Base-by-base conservation (phyloP, 805 yeast genomes). In the Yamadazyma paraphyllophila region DNA sequence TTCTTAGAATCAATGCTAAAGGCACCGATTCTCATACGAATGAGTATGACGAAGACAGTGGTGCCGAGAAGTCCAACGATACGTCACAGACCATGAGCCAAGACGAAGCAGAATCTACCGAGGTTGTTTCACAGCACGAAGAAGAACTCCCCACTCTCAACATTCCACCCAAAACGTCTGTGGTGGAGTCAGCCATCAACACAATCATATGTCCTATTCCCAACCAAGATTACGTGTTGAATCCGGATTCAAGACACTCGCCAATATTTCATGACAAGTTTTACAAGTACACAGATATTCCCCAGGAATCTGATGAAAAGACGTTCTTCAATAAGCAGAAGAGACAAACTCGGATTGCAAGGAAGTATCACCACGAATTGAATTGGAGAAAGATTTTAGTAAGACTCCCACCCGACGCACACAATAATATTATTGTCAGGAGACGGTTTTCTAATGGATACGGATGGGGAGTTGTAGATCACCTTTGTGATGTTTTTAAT, bases 381-480 rank as follows among this genome's bases (percentile, higher is more conserved):
- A 64, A 56, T 39, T 72, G 77, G 77, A 60, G 77, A n/a, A 72
- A 72, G 49, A 67, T 72, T 11, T 56, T 72, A 49, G 76, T 71
- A 2, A 60, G 62, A 42, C 57, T 72, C 15, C 76, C 75, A 0
- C 75, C 76, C 1, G 77, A 72, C 55, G 75, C 77, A 2, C 77
- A 72, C 52, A 72, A 71, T 51, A 72, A 71, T 48, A 72, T 72
- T 6, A 59, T 69, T 3, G 77, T 72, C 11, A 50, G 77, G 39
- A 58, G 77, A 43, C 49, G 74, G 29, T 72, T 72, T 54, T 59
- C 72, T 20, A 72, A 72, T 54, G 76, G 74, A 1, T 72, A 67
- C 49, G 77, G 77, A 8, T 72, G 77, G 77, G 74, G 74, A 1
- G 75, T 71, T 8, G 56, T 72, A 8, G 73, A 71, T 46, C 76